phyloP scores from a whole-genome alignment of 2,329 filamentous ascomycete genomes.

The Aspergillus piperis region DNA sequence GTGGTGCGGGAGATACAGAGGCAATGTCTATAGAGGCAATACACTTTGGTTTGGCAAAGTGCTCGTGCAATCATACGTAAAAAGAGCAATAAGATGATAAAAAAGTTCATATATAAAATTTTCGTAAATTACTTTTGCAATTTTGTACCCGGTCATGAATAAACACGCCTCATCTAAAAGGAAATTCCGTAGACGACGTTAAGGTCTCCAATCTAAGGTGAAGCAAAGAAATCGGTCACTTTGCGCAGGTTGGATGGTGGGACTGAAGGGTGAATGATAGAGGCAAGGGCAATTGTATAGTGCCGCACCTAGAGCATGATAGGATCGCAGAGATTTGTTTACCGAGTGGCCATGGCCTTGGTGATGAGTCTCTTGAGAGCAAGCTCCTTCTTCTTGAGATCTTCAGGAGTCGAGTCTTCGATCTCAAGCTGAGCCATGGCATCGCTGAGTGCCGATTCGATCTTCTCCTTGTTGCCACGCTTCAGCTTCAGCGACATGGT shows the following conservation, averaged over 20 bases:
- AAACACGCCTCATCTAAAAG: conserved; percentile 23
- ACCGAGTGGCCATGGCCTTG: conserved; percentile 95
- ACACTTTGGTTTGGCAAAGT: not conserved
- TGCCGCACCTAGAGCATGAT: not conserved
- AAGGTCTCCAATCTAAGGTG: conserved; percentile 7
- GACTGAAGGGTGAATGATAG: conserved; percentile 13
- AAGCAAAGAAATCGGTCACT: conserved; percentile 12
- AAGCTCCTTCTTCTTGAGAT: conserved; percentile 99
- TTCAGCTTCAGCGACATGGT: conserved; percentile 96
- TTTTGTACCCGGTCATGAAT: conserved; percentile 9
- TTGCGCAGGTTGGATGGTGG: conserved; percentile 7
- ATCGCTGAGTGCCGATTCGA: conserved; percentile 93
- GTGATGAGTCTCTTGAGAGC: conserved; percentile 96
- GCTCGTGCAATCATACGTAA: conserved; percentile 14
- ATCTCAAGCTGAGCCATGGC: conserved; percentile 98
- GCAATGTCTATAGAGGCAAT: not conserved
- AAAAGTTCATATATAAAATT: conserved; percentile 31
- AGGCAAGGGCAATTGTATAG: not conserved
- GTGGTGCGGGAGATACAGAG: not conserved
- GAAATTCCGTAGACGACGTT: conserved; percentile 5
- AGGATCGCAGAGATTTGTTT: conserved; percentile 44
- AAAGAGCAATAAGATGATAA: conserved; percentile 35
- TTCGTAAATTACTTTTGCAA: conserved; percentile 32
- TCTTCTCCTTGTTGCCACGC: conserved; percentile 99
- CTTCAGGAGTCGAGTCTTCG: conserved; percentile 85